Percentiles rank a stretch among this genome's conserved stretches.
phyloP scores from a whole-genome alignment of 495 filamentous ascomycete species.

The Tuber calosporum region DNA sequence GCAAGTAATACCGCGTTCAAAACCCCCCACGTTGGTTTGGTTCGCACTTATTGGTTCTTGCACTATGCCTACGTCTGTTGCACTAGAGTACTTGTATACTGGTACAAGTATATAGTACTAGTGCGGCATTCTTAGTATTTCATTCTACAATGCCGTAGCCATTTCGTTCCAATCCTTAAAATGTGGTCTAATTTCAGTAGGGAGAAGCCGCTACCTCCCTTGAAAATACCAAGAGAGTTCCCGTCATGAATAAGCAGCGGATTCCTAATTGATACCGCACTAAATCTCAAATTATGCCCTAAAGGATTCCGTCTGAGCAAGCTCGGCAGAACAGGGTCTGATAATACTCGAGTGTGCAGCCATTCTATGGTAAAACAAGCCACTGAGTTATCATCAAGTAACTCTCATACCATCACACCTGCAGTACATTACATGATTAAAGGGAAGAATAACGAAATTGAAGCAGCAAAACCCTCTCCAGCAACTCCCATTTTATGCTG shows the following conservation, averaged over 20 bases:
- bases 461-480: neutral
- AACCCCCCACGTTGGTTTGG: too few relatives aligned
- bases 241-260: neutral
- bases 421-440: neutral
- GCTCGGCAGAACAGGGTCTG: neutral
- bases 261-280: neutral
- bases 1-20: too few relatives aligned
- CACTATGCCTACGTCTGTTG: too few relatives aligned
- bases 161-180: neutral
- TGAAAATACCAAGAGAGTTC: neutral
- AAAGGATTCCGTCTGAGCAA: neutral
- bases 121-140: neutral
- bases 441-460: neutral
- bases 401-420: neutral
- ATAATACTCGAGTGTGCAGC: neutral
- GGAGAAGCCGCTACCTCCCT: neutral
- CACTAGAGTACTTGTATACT: too few relatives aligned
- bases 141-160: neutral
- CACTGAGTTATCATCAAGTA: neutral
- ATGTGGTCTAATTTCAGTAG: neutral
- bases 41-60: too few relatives aligned
- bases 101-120: neutral
- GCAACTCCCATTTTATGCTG: slow-evolving; percentile 14
- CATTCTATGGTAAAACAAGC: neutral
- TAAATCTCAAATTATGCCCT: neutral